Evolutionary conservation across 225 moss, liverwort and hornwort species (phyloP).

Genomic region (Pleurozium schreberi): DNA sequence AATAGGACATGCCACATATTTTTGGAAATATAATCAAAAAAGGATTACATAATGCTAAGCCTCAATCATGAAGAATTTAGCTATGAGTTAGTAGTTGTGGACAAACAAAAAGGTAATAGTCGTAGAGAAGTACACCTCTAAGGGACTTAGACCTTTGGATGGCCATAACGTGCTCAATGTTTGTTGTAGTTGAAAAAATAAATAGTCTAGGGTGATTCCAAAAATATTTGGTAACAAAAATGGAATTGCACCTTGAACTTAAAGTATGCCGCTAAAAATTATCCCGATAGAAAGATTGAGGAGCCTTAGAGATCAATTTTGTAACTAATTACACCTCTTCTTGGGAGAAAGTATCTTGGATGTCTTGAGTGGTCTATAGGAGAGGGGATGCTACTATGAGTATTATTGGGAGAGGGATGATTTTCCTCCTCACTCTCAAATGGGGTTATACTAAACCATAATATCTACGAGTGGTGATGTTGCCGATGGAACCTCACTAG

Average conservation of each 20-base stretch:
- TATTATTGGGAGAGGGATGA: background rate
- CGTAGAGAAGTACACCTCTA: rapidly evolving
- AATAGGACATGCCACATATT: background rate
- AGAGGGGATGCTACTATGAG: rapidly evolving
- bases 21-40: rapidly evolving
- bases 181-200: background rate
- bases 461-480: rapidly evolving
- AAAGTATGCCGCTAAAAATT: rapidly evolving
- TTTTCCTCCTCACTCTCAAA: rapidly evolving
- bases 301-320: background rate
- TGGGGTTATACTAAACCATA: rapidly evolving
- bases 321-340: rapidly evolving
- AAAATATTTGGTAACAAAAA: rapidly evolving
- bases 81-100: background rate
- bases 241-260: rapidly evolving
- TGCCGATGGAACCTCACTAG: background rate
- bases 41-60: rapidly evolving
- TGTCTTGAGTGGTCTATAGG: rapidly evolving
- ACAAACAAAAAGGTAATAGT: background rate
- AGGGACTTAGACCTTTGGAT: rapidly evolving
- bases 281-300: rapidly evolving
- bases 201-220: rapidly evolving
- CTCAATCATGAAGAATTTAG: rapidly evolving
- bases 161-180: background rate
- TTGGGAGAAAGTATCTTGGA: background rate